Conservation (phyloP, 768 basidiomycete species). For the Boletus patriciae region DNA sequence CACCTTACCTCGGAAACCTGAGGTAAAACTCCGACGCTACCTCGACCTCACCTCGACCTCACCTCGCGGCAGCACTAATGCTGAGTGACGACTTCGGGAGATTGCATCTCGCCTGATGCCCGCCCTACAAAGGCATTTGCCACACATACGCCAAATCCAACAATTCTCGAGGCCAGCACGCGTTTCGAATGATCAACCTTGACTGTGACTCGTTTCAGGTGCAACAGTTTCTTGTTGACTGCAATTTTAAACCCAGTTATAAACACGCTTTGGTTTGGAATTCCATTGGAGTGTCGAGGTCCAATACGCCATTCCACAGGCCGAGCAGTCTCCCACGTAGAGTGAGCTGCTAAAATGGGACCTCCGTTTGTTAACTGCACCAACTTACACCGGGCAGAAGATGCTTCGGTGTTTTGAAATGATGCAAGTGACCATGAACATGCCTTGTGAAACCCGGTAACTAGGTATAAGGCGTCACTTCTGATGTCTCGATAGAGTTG, state of each 20-base stretch:
- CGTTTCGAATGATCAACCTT: background rate
- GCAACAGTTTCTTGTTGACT: background rate
- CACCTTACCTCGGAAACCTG: too few species aligned
- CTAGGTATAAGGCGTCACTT: constrained; percentile 24
- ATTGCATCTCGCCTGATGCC: too few species aligned
- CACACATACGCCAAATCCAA: background rate
- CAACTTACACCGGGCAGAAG: background rate
- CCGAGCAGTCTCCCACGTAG: background rate
- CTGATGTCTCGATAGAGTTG: background rate
- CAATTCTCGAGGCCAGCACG: background rate
- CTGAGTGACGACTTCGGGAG: too few species aligned
- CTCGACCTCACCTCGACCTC: too few species aligned
- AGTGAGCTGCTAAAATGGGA: background rate
- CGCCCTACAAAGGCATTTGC: background rate
- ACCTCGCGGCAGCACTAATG: too few species aligned
- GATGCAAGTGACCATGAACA: constrained; percentile 27
- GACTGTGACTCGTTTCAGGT: background rate
- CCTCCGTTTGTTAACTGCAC: background rate
- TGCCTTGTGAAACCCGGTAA: constrained; percentile 11
- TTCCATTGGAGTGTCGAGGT: background rate
- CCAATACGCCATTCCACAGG: background rate
- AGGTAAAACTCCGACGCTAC: too few species aligned
- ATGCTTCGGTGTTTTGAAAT: background rate
- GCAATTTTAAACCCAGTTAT: constrained; percentile 12
- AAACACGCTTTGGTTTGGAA: constrained; percentile 13